A percentile compares a stretch with the other conserved stretches of the same genome.
Evolutionary conservation across 257 asterid genomes (phyloP).

Genomic region (Solanum piurae): DNA sequence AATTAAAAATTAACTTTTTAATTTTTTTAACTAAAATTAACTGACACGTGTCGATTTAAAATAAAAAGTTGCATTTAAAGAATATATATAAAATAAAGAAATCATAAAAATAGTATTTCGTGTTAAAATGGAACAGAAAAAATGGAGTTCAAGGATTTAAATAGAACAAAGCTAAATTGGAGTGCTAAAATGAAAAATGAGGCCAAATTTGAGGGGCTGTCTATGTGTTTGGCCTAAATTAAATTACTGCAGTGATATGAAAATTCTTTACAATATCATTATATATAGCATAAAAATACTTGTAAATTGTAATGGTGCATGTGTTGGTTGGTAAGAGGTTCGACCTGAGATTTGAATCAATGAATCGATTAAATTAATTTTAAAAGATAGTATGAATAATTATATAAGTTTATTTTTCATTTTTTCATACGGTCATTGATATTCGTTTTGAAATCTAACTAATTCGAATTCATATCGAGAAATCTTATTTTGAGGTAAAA

Average conservation of each 20-base stretch:
- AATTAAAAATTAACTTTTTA: no score
- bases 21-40: no score
- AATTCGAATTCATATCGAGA: not conserved
- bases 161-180: no score
- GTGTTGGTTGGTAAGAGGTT: not conserved
- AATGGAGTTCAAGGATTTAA: no score
- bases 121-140: no score
- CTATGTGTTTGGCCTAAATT: no score
- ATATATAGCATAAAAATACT: not conserved
- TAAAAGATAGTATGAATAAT: not conserved
- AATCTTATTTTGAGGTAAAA: not conserved
- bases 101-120: no score
- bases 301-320: not conserved
- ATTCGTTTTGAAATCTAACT: not conserved
- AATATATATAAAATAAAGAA: no score
- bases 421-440: not conserved
- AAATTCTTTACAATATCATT: not conserved
- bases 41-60: no score
- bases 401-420: not conserved
- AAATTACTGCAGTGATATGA: not conserved
- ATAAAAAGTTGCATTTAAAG: no score
- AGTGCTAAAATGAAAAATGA: no score
- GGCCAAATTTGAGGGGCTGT: no score
- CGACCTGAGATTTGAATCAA: not conserved
- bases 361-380: not conserved